Evolutionary conservation across 495 filamentous ascomycete genomes (phyloP).

Genomic region (Penicillium salamii): DNA sequence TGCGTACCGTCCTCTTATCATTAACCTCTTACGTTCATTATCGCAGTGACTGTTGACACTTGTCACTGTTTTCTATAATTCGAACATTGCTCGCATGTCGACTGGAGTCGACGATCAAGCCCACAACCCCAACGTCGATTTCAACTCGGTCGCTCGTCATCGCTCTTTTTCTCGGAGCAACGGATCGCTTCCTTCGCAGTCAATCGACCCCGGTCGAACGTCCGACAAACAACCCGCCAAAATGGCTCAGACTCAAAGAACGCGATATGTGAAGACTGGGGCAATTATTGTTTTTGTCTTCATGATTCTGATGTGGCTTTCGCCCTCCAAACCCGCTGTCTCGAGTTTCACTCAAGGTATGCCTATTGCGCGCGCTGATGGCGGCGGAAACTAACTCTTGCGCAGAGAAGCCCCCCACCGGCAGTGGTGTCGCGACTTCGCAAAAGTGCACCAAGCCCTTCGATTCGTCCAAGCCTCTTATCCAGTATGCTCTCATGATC

Average conservation of each 20-base stretch:
- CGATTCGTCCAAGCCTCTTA: conserved; percentile 82
- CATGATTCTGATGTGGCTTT: conserved; percentile 72
- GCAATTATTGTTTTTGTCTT: conserved; percentile 72
- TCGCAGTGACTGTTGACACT: conserved; percentile 15
- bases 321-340: conserved; percentile 49
- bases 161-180: conserved; percentile 34
- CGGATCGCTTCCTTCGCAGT: conserved; percentile 12
- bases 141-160: conserved; percentile 25
- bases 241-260: conserved; percentile 70
- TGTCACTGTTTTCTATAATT: conserved; percentile 15
- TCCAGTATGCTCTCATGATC: conserved; percentile 98
- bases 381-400: conserved; percentile 5
- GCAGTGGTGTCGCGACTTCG: conserved; percentile 25
- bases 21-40: conserved; percentile 24
- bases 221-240: conserved; percentile 30
- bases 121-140: conserved; percentile 16
- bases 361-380: conserved; percentile 4
- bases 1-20: conserved; percentile 1
- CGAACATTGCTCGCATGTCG: conserved; percentile 46
- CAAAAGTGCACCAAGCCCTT: conserved; percentile 76
- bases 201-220: conserved; percentile 11
- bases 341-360: conserved; percentile 40
- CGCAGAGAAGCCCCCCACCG: conserved; percentile 27
- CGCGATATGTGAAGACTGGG: conserved; percentile 78
- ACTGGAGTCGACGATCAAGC: conserved; percentile 42